These are phyloP conservation scores for Metschnikowia borealis DNA, from an alignment of 805 yeast genomes.

Conservation along the genomic window DNA sequence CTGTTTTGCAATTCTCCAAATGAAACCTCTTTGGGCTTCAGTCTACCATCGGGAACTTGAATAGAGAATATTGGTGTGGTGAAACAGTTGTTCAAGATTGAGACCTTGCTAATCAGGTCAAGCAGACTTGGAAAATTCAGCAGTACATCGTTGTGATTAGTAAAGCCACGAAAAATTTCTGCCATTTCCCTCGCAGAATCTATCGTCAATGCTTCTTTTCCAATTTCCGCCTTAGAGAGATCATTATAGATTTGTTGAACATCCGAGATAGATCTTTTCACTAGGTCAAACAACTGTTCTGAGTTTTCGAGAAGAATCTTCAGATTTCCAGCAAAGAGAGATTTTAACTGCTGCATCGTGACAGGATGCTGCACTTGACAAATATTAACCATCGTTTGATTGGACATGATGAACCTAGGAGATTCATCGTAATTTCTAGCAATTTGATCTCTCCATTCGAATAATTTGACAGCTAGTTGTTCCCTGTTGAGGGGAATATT, in stretches of 20 bases:
- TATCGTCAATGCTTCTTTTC: background rate
- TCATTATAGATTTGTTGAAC: background rate
- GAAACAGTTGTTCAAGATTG: background rate
- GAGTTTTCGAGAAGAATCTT: conserved; percentile 47
- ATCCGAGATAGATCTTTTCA: conserved; percentile 36
- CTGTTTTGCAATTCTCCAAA: background rate
- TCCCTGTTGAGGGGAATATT: conserved; percentile 54
- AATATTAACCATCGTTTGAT: conserved; percentile 64
- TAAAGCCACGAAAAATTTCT: background rate
- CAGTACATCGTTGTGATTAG: background rate
- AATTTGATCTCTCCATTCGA: conserved; percentile 74
- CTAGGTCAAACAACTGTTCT: conserved; percentile 54
- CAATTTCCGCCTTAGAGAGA: background rate
- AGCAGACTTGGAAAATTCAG: background rate
- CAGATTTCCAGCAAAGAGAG: conserved; percentile 5
- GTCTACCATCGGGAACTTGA: conserved; percentile 4
- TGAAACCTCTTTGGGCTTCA: conserved; percentile 20
- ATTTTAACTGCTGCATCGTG: conserved; percentile 30
- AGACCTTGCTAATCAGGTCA: background rate
- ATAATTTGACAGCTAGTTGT: conserved; percentile 56
- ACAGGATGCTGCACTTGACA: conserved; percentile 52
- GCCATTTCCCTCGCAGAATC: background rate
- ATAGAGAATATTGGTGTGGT: conserved; percentile 5
- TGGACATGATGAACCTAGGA: conserved; percentile 76
- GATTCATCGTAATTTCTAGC: conserved; percentile 85